Base-by-base conservation (phyloP, 805 yeast species). In the Wickerhamiella occidentalis region DNA sequence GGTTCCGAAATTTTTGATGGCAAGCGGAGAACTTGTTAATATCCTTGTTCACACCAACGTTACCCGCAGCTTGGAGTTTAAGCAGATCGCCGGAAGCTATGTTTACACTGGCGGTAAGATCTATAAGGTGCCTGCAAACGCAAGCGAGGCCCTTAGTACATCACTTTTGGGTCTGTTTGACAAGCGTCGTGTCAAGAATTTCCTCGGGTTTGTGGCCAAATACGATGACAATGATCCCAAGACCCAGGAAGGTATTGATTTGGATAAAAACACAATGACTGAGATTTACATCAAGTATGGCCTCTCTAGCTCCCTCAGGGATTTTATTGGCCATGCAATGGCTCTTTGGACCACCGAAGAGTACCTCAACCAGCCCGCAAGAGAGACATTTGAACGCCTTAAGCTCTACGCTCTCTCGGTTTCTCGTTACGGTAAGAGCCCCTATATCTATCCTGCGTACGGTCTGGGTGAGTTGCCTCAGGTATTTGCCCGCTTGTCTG, bases 381-480 rank as follows among this genome's bases (percentile, higher is more conserved):
- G 96, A 62, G 95, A 87, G 62, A 80, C 96, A 8, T 77, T 82
- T 59, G 92, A 90, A 64, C 75, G 97, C 65, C 78, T 92, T 50
- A 67, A 84, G 46, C 73, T 92, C 53, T 92, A 92, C 61, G 81
- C 85, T 44, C 85, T 85, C 58, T 84, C 95, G 12, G 94, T 92
- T 53, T 92, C 95, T 25, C 79, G 92, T 60, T 92, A 84, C 66
- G 97, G 98, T 51, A 88, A 88, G 68, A 85, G 95, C 6, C 98
- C 98, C 11, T 92, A 92, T 65, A 76, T 92, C 54, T 92, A 92
- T 64, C 98, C 98, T 44, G 72, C 90, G 61, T 92, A 92, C 63
- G 98, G 98, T 6, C 75, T 92, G 51, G 98, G 98, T 47, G 98
- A 92, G 67, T 74, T 92, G 52, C 98, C 98, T n/a, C 98, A 92